phyloP scores from a whole-genome alignment of 257 asterid species.

The Penstemon davidsonii region DNA sequence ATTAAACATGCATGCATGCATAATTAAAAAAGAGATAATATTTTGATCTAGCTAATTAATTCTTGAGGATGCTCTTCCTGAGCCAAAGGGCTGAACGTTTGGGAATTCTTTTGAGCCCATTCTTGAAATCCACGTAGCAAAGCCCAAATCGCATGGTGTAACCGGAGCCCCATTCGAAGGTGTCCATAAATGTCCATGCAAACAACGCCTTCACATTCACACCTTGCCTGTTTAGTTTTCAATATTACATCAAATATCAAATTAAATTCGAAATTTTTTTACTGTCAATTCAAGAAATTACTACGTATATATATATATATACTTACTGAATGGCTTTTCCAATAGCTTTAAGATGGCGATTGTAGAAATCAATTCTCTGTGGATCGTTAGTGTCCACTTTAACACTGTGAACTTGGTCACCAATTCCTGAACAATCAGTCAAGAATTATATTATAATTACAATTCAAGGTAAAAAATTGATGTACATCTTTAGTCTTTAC shows the following conservation, averaged over 20 bases:
- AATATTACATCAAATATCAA: not conserved
- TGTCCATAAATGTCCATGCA: not conserved
- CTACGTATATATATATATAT: not conserved
- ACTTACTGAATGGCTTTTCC: constrained; percentile 7
- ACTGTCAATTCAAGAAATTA: not conserved
- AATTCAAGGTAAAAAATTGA: too few species aligned
- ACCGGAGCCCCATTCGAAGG: constrained; percentile 1
- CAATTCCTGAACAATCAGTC: not conserved
- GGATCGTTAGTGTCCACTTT: not conserved
- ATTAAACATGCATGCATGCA: too few species aligned
- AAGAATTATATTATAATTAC: too few species aligned
- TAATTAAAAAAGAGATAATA: too few species aligned
- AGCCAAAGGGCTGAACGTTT: constrained; percentile 4
- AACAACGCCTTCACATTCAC: not conserved
- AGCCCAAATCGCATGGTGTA: not conserved
- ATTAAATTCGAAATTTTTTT: not conserved
- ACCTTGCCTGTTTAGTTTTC: not conserved
- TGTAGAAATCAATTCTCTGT: constrained; percentile 12
- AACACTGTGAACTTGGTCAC: not conserved
- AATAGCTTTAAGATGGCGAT: constrained; percentile 9
- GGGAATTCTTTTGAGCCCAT: not conserved
- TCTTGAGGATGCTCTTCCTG: not conserved
- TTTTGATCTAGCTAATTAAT: too few species aligned
- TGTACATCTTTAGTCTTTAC: too few species aligned
- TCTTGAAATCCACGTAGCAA: not conserved